Base-by-base conservation (phyloP, 148 eudicot genomes). In the Diospyros lotus region DNA sequence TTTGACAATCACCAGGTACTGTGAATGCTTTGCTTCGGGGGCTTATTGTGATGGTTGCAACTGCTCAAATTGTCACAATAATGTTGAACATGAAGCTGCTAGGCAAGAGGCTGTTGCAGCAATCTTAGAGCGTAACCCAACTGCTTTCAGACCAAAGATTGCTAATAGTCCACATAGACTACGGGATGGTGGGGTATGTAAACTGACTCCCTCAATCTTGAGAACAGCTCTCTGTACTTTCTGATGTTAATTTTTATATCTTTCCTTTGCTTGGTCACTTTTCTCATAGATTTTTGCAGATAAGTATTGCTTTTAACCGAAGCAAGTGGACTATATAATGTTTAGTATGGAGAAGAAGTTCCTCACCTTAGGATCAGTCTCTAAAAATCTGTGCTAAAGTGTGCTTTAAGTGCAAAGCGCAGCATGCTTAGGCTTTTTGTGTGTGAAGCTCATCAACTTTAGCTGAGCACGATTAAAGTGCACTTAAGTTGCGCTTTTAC, bases 21-120 rank as follows among this genome's bases (percentile, higher is more conserved):
- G 97, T 59, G 97, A 88, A 75, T 92, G 94, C 86, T 92, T 90
- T 87, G 87, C 94, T 38, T 73, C 86, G 69, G 97, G 97, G 62
- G 76, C 65, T 43, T 87, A 85, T 80, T 92, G 94, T 79, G 87
- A 87, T 79, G 97, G 94, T 28, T 92, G 97, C 84, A 90, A 90
- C 71, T 92, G 94, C 81, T 13, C 46, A 46, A 87, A 92, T 63
- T 92, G 97, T 81, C 84, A 85, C 83, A 92, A 92, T 73, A 87
- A 82, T 68, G 52, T 77, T 58, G 88, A 87, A 17, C 72, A 87
- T 58, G 93, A 92, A 72, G 81, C 85, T 56, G 84, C 83, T 62
- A 84, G 97, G 82, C 78, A 82, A 80, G 88, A 80, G 61, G 88
- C 89, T 55, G 64, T 90, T 55, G 85, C 55, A 68, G 83, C 83